Conservation (phyloP, 208 protist genomes). For the Leishmania martiniquensis region DNA sequence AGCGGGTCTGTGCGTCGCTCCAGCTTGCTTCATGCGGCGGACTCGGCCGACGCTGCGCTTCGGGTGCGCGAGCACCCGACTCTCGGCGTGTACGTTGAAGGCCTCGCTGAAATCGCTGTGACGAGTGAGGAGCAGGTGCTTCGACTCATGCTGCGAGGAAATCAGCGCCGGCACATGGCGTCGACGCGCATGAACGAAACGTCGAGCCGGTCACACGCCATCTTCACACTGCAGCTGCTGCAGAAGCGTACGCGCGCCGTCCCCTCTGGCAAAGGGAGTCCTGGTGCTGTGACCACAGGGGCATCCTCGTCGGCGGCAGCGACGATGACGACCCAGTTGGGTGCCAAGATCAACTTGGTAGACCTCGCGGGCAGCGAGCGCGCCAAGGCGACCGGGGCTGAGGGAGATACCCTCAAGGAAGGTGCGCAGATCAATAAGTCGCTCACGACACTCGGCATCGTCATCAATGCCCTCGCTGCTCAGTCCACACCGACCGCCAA, state of each 20-base stretch:
- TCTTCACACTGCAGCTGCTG: constrained; percentile 92
- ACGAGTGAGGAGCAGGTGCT: constrained; percentile 59
- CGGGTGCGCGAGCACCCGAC: constrained; percentile 79
- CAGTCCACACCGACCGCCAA: constrained; percentile 23
- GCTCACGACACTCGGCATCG: constrained; percentile 88
- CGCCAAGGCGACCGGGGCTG: constrained; percentile 78
- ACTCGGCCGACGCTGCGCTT: constrained; percentile 38
- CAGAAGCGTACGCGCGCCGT: constrained; percentile 41
- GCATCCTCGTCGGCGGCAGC: constrained; percentile 18
- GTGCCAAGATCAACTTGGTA: constrained; percentile 89
- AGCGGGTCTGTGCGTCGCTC: constrained; percentile 9
- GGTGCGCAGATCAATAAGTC: constrained; percentile 91
- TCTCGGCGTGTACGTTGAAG: constrained; percentile 83
- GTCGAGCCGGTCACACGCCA: constrained; percentile 96
- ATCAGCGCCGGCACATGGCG: constrained; percentile 75
- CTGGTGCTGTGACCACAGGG: not conserved
- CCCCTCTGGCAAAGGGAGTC: not conserved
- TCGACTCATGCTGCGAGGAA: constrained; percentile 74
- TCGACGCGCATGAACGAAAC: constrained; percentile 96
- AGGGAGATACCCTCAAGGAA: constrained; percentile 79
- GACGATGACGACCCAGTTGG: constrained; percentile 49
- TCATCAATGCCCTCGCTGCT: constrained; percentile 91
- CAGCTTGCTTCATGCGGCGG: not conserved
- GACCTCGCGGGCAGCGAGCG: constrained; percentile 95
- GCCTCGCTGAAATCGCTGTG: constrained; percentile 67